Base-by-base conservation (phyloP, 306 rosid genomes). In the Corylus americana region DNA sequence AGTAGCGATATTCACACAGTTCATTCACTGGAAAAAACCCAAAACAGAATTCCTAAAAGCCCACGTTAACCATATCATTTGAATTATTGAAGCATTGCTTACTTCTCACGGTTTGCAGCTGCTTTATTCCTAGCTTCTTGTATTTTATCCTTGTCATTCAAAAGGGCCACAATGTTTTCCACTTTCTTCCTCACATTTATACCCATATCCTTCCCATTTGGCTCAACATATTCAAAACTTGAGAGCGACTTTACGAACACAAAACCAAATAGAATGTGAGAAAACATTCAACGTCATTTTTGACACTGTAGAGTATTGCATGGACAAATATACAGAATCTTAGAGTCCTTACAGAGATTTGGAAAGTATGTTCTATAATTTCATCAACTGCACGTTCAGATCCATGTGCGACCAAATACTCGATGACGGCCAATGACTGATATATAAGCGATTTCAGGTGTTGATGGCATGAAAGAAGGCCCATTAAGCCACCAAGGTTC, bases 331-430 rank as follows among this genome's bases (percentile, higher is more conserved):
- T 62, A 39, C 69, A 45, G 20, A 74, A 79, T 55, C 78, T 73
- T 77, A 35, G 42, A 66, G 47, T 77, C 74, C 91, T 86, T 87
- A 96, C 99, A 1, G 99, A 93, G 74, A 96, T 93, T 83, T 93
- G 99, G 79, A 96, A 96, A 74, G 99, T 96, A 78, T 96, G 99
- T 73, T 96, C 99, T 70, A 96, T 87, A 82, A 96, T 90, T 88
- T 96, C 99, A 82, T 96, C 99, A 74, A 96, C 97, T 35, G 98
- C 98, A 78, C 98, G 99, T 63, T 96, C 99, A 64, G 99, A 93
- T 82, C 98, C 99, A 90, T 96, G 83, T 37, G 91, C 86, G 69
- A 93, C 90, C 91, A 96, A 83, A 85, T 96, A 96, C 87, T 96
- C 99, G 82, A 93, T 89, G 73, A 96, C 98, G 83, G 99, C 92